These are phyloP conservation scores for Gracilaria vermiculophylla DNA, from an alignment of 23 red algal genomes.

Conservation along the genomic window DNA sequence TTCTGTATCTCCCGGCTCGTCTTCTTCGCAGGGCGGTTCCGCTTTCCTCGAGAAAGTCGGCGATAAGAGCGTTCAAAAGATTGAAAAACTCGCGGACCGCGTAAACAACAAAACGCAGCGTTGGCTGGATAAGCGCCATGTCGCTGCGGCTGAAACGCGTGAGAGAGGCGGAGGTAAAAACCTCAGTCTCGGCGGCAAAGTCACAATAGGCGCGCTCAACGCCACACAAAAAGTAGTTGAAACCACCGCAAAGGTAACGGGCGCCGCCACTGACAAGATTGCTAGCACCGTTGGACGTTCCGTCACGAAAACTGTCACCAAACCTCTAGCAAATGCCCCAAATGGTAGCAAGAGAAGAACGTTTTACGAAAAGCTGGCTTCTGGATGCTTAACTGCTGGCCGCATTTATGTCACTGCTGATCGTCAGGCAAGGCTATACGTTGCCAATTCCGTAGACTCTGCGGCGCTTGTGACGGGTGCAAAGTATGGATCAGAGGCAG, in stretches of 20 bases:
- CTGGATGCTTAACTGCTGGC: slow-evolving; percentile 34
- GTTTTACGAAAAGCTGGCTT: slow-evolving; percentile 32
- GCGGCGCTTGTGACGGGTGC: slow-evolving; percentile 3
- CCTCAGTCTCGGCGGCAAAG: slow-evolving; percentile 33
- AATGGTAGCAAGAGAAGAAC: slow-evolving; percentile 15
- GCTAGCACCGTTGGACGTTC: slow-evolving; percentile 8
- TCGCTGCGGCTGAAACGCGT: neutral
- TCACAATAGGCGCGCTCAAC: slow-evolving; percentile 34
- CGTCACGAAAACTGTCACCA: slow-evolving; percentile 21
- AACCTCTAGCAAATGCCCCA: slow-evolving; percentile 24
- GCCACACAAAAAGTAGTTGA: slow-evolving; percentile 17
- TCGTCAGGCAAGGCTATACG: slow-evolving; percentile 6
- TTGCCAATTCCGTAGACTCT: slow-evolving; percentile 10
- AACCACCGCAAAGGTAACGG: slow-evolving; percentile 19
- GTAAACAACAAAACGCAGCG: slow-evolving; percentile 21
- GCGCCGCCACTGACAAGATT: slow-evolving; percentile 20
- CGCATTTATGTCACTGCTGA: slow-evolving; percentile 40
- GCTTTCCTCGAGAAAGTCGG: slow-evolving; percentile 6
- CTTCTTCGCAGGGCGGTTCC: neutral
- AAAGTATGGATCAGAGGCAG: slow-evolving; percentile 57
- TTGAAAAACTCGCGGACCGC: neutral
- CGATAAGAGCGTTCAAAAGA: slow-evolving; percentile 25
- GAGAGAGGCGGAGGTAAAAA: neutral
- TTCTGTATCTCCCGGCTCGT: neutral
- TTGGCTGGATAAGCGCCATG: neutral